Base-by-base conservation (phyloP, 2,329 filamentous ascomycete genomes). In the Penicillium sp. region DNA sequence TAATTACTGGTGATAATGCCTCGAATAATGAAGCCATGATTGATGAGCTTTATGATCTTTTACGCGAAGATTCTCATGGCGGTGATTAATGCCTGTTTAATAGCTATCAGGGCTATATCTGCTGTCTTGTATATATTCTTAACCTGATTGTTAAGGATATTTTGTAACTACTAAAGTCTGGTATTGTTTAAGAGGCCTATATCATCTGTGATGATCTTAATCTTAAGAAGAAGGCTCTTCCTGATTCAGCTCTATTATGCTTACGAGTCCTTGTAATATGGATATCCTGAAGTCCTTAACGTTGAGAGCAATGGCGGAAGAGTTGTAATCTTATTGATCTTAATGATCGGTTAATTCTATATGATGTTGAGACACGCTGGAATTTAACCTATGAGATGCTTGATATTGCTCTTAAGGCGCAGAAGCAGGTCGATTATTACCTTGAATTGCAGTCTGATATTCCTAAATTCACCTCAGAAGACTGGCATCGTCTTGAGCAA, bases 71-170 rank as follows among this genome's bases (percentile, higher is more conserved):
- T n/a, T n/a, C n/a, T n/a, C n/a, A n/a, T n/a, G n/a, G n/a, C n/a
- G n/a, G n/a, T n/a, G n/a, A n/a, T n/a, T n/a, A n/a, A n/a, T 18
- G 19, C 31, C 37, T 13, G 11, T 51, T 43, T 23, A n/a, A 33
- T 34, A 24, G 43, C n/a, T 26, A 48, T 21, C 26, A 39, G 26
- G 48, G 50, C 31, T 48, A 52, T 23, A 52, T 45, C 23, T 44
- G 37, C 28, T 52, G 48, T 19, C 44, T 52, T 21, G 53, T 44
- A 46, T 39, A 55, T 52, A 43, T 49, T 24, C 28, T 55, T 21
- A 52, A 52, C 28, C 48, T 55, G 10, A 55, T 55, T 44, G 53
- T 52, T 5, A 40, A 37, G 37, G 43, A 48, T 49, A 55, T 55
- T 10, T 48, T 52, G 9, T 23, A 19, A 21, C 7, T 11, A 19